phyloP scores from a whole-genome alignment of 495 filamentous ascomycete genomes.

The Aspergillus taichungensis region DNA sequence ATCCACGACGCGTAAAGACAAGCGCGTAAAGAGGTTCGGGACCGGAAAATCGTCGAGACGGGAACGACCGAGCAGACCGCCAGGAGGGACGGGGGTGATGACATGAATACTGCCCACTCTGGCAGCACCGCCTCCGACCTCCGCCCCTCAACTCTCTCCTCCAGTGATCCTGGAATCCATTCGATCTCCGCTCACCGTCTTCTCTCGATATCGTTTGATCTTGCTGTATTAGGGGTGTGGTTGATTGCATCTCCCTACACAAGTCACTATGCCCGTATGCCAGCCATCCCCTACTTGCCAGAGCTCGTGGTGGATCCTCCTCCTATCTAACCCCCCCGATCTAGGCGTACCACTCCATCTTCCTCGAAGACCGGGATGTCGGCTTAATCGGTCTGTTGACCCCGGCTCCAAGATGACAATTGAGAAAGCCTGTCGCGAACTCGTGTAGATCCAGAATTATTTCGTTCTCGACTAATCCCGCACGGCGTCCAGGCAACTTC shows the following conservation, averaged over 20 bases:
- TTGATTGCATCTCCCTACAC: conserved; percentile 3
- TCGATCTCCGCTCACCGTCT: no score
- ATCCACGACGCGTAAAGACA: conserved; percentile 25
- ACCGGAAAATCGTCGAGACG: conserved; percentile 33
- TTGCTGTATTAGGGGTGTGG: background rate
- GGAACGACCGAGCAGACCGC: conserved; percentile 11
- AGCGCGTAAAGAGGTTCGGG: conserved; percentile 40
- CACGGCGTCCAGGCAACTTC: conserved; percentile 62
- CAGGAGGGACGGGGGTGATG: conserved; percentile 16
- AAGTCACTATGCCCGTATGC: conserved; percentile 44
- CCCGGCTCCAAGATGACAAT: background rate
- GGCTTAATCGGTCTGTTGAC: conserved; percentile 49
- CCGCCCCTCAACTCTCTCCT: conserved; percentile 9
- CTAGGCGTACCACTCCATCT: conserved; percentile 90
- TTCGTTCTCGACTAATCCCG: no score
- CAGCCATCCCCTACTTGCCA: background rate
- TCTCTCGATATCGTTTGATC: no score
- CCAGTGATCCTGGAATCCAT: background rate
- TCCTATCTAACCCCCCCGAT: conserved; percentile 4
- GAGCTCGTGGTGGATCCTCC: background rate
- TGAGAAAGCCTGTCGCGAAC: background rate
- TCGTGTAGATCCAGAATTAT: no score
- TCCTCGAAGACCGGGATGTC: conserved; percentile 71
- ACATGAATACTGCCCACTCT: conserved; percentile 27
- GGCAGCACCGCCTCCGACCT: conserved; percentile 19